Conservation (phyloP, 768 basidiomycete species). For the Mycena amicta region DNA sequence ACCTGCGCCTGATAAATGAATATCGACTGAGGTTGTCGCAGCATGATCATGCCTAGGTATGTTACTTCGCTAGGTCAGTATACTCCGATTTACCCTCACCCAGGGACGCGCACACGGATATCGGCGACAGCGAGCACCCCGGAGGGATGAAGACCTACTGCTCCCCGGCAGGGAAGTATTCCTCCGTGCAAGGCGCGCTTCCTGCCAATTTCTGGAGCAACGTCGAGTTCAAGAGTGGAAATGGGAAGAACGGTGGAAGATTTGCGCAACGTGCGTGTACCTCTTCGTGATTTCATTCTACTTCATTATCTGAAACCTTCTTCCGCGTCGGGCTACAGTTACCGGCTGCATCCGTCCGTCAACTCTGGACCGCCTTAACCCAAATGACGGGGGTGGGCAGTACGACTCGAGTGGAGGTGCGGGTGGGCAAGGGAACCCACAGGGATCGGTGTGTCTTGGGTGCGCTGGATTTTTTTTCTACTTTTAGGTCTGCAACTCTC, state of each 20-base stretch:
- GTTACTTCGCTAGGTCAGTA: neutral
- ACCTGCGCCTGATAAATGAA: neutral
- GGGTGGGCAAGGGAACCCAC: conserved; percentile 53
- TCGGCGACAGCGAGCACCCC: conserved; percentile 58
- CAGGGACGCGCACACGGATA: conserved; percentile 51
- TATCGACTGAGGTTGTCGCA: conserved; percentile 10
- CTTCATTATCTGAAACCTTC: neutral
- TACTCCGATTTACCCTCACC: conserved; percentile 12
- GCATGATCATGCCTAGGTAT: conserved; percentile 53
- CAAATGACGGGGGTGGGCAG: conserved; percentile 54
- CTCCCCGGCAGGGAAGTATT: conserved; percentile 43
- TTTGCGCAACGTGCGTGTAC: conserved; percentile 47
- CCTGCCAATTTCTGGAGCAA: conserved; percentile 53
- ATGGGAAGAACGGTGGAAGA: conserved; percentile 39
- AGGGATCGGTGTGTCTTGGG: conserved; percentile 54
- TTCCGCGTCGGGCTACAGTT: conserved; percentile 33
- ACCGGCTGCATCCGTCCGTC: conserved; percentile 57
- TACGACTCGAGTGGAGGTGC: conserved; percentile 61
- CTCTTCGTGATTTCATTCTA: neutral
- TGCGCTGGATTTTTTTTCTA: conserved; percentile 25
- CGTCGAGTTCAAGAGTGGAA: conserved; percentile 47
- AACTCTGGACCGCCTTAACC: conserved; percentile 46
- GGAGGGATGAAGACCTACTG: conserved; percentile 61
- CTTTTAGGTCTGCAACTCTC: neutral
- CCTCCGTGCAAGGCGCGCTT: conserved; percentile 46